Percentiles rank a stretch among this genome's conserved stretches.
These are phyloP conservation scores for Colletotrichum sp. DNA, from an alignment of 2,329 filamentous ascomycete genomes.

Conservation along the genomic window DNA sequence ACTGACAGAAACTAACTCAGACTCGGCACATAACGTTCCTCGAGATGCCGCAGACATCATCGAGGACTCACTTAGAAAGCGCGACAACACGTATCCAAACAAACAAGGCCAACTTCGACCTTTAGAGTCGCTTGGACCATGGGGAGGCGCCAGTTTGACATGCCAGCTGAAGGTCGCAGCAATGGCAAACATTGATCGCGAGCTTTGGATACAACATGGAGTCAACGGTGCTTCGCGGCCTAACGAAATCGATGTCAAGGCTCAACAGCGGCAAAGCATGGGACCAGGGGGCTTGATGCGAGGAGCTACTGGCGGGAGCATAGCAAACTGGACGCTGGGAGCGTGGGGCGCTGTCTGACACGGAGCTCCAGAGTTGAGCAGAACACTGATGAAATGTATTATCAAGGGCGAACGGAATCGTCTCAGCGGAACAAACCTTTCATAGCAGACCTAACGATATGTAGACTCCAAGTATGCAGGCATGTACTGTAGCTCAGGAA, in stretches of 20 bases:
- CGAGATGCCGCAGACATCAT: constrained; percentile 57
- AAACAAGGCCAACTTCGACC: constrained; percentile 67
- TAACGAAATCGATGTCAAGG: constrained; percentile 62
- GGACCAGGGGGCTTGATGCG: constrained; percentile 57
- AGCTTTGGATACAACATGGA: constrained; percentile 74
- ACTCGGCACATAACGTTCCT: constrained; percentile 38
- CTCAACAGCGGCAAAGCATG: constrained; percentile 68
- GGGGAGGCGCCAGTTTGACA: constrained; percentile 75
- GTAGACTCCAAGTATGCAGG: not conserved
- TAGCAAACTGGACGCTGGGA: constrained; percentile 65
- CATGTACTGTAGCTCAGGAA: not conserved
- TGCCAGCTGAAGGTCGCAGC: constrained; percentile 72
- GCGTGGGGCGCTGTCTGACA: constrained; percentile 59
- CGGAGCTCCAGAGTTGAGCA: not conserved
- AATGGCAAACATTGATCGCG: constrained; percentile 72
- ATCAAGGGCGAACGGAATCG: not conserved
- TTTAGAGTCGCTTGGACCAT: constrained; percentile 73
- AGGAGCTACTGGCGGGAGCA: constrained; percentile 36
- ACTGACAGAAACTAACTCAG: constrained; percentile 25
- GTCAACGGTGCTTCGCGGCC: constrained; percentile 64
- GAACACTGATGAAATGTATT: not conserved
- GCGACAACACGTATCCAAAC: constrained; percentile 19
- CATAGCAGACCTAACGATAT: not conserved
- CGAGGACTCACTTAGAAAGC: constrained; percentile 55
- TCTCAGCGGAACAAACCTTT: not conserved